Conservation (phyloP, 805 yeast genomes). For the Saccharomycopsis guyanensis region DNA sequence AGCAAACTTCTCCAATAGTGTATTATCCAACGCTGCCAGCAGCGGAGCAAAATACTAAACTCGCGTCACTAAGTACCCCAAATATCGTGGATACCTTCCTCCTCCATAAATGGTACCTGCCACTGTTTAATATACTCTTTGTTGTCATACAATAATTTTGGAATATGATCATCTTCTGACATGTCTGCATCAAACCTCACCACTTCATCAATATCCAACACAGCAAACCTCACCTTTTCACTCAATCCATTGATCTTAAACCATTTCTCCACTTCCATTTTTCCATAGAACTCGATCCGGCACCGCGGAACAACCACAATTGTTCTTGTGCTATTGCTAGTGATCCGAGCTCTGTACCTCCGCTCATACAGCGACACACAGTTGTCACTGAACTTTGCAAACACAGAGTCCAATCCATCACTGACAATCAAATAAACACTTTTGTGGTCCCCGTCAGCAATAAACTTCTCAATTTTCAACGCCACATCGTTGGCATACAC, state of each 20-base stretch:
- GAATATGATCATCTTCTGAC: not conserved
- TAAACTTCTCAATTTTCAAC: not conserved
- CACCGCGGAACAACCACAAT: not conserved
- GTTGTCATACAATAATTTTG: not conserved
- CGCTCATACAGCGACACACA: not conserved
- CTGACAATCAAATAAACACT: not conserved
- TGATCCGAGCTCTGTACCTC: not conserved
- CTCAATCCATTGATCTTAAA: not conserved
- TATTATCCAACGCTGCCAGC: too few species aligned
- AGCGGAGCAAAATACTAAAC: too few species aligned
- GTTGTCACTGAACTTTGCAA: not conserved
- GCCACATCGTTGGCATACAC: not conserved
- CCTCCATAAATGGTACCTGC: too few species aligned
- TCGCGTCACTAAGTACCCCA: too few species aligned
- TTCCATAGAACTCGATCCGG: not conserved
- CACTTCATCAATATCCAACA: not conserved
- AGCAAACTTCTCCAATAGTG: too few species aligned
- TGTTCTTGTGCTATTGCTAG: not conserved
- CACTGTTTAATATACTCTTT: not conserved
- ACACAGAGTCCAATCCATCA: not conserved
- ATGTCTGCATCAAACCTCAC: not conserved
- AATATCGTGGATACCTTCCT: too few species aligned
- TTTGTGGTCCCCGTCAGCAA: not conserved
- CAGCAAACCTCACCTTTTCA: not conserved
- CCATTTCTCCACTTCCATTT: not conserved